Evolutionary conservation across 345 rosid genomes (phyloP).

Genomic region (Populus davidiana): DNA sequence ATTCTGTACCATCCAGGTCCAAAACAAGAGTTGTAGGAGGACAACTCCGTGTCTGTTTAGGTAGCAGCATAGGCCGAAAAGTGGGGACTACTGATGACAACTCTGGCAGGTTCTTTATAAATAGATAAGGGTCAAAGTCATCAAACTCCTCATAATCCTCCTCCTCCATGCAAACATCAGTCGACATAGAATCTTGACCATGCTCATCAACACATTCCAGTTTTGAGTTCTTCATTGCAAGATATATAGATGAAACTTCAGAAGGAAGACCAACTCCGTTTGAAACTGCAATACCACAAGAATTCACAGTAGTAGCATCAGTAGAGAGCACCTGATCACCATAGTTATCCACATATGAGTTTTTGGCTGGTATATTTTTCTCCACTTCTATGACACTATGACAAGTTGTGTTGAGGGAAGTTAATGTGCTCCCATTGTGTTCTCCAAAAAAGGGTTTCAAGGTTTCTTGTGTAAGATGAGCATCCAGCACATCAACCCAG

Average conservation of each 20-base stretch:
- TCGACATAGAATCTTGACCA: constrained; percentile 71
- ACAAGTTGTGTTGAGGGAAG: constrained; percentile 18
- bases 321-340: constrained; percentile 38
- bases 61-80: constrained; percentile 79
- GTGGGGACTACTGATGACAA: constrained; percentile 84
- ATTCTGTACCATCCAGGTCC: constrained; percentile 83
- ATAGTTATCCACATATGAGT: constrained; percentile 23
- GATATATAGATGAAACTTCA: constrained; percentile 89
- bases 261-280: constrained; percentile 54
- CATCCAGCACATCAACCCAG: constrained; percentile 21
- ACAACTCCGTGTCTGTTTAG: constrained; percentile 95
- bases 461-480: constrained; percentile 16
- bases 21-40: constrained; percentile 89
- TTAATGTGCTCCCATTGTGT: constrained; percentile 19
- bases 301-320: constrained; percentile 35
- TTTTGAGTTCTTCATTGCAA: constrained; percentile 94
- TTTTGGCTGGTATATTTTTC: constrained; percentile 32
- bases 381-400: constrained; percentile 23
- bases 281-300: constrained; percentile 45
- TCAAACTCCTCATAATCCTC: constrained; percentile 75
- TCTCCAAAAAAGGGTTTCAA: constrained; percentile 26
- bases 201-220: constrained; percentile 87
- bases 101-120: constrained; percentile 88
- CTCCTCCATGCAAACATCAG: constrained; percentile 62
- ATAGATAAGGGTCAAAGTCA: constrained; percentile 88